Percentiles rank a stretch among this genome's conserved stretches.
phyloP scores from a whole-genome alignment of 192 early-diverging fungal genomes.

The Umbelopsis sp. region DNA sequence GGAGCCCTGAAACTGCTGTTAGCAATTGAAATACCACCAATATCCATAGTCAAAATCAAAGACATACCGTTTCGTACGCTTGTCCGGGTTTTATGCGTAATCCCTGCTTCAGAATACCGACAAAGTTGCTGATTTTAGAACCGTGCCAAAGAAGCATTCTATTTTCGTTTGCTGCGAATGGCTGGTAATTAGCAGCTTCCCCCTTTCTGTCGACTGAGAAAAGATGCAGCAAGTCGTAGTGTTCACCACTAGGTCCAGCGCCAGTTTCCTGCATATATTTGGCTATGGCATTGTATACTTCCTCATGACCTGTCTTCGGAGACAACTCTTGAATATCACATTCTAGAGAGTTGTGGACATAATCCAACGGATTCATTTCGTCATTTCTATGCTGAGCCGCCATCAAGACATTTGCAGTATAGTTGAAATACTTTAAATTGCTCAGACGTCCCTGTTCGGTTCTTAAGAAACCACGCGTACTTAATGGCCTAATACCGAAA shows the following conservation, averaged over 20 bases:
- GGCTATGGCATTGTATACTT: constrained; percentile 23
- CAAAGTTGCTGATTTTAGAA: constrained; percentile 71
- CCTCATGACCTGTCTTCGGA: neutral
- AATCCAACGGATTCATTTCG: constrained; percentile 34
- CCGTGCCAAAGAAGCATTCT: constrained; percentile 83
- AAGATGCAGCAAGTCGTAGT: constrained; percentile 47
- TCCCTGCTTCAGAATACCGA: constrained; percentile 44
- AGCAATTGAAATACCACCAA: neutral
- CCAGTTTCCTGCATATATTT: constrained; percentile 33
- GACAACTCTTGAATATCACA: constrained; percentile 25
- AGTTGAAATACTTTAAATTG: constrained; percentile 33
- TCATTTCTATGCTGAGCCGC: constrained; percentile 32
- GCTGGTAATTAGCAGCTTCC: constrained; percentile 57
- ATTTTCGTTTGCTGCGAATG: constrained; percentile 56
- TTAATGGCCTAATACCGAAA: constrained; percentile 47
- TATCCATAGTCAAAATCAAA: neutral
- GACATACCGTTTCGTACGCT: constrained; percentile 31
- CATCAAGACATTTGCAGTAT: constrained; percentile 35
- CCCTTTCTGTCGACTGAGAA: constrained; percentile 62
- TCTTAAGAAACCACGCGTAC: constrained; percentile 19
- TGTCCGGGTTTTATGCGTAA: constrained; percentile 28
- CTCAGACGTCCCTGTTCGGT: constrained; percentile 18
- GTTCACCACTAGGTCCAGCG: neutral
- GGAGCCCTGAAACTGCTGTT: constrained; percentile 44
- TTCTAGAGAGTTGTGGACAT: constrained; percentile 32